Conservation (phyloP, 164 flowering plant genomes). For the Aristolochia contorta region DNA sequence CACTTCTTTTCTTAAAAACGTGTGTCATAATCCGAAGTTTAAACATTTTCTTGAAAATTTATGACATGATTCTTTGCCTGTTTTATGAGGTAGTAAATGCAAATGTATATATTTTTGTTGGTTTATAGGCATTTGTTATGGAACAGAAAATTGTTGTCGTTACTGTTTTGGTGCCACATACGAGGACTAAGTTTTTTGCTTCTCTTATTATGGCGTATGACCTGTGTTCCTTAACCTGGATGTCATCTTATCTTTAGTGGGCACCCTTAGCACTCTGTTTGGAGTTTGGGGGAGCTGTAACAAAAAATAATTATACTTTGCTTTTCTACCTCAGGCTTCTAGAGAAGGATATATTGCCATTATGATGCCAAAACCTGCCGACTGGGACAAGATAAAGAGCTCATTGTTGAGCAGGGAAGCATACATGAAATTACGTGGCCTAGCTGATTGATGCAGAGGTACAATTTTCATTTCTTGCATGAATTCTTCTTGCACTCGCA, state of each 20-base stretch:
- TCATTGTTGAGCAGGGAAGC: conserved; percentile 52
- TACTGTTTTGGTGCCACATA: background rate
- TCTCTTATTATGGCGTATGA: background rate
- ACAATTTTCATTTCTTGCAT: background rate
- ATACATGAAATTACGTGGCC: conserved; percentile 51
- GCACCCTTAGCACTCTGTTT: background rate
- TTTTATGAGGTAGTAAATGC: too few relatives aligned
- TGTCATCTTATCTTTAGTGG: background rate
- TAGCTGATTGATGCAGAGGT: conserved; percentile 10
- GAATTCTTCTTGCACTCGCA: too few relatives aligned
- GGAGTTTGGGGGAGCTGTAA: background rate
- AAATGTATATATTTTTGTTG: too few relatives aligned
- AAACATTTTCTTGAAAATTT: too few relatives aligned
- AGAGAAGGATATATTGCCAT: conserved; percentile 94
- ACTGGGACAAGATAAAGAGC: conserved; percentile 66
- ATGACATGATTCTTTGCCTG: too few relatives aligned
- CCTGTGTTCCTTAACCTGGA: too few relatives aligned
- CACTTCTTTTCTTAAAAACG: too few relatives aligned
- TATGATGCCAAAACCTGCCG: conserved; percentile 80
- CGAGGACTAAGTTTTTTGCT: background rate
- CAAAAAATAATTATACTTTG: background rate
- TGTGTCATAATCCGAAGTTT: too few relatives aligned
- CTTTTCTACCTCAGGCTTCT: conserved; percentile 41
- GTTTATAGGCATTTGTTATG: too few relatives aligned
- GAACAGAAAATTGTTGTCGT: background rate